phyloP scores from a whole-genome alignment of 2,329 filamentous ascomycete genomes.

The Phialophora verrucosa region DNA sequence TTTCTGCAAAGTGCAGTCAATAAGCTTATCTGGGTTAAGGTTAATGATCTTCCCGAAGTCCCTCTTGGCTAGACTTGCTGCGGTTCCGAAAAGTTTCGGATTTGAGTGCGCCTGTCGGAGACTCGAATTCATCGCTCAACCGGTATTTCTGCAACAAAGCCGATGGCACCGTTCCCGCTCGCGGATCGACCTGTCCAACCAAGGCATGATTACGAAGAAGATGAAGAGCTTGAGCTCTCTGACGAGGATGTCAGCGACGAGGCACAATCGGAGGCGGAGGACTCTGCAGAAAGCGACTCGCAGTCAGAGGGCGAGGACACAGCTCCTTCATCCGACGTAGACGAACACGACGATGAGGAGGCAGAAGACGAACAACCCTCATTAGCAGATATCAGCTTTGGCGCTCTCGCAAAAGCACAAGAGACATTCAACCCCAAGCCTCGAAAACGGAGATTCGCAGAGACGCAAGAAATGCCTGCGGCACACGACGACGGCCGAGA shows the following conservation, averaged over 20 bases:
- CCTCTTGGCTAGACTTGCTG: too few species aligned
- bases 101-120: background rate
- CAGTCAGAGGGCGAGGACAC: slow-evolving; percentile 20
- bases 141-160: background rate
- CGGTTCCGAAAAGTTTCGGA: slow-evolving; percentile 22
- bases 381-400: slow-evolving; percentile 76
- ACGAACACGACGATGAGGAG: background rate
- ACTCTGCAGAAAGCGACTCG: slow-evolving; percentile 15
- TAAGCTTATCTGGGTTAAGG: slow-evolving; percentile 21
- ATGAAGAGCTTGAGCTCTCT: slow-evolving; percentile 45
- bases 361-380: slow-evolving; percentile 44
- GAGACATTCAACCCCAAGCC: slow-evolving; percentile 63
- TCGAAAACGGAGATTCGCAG: slow-evolving; percentile 39
- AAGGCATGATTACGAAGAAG: slow-evolving; percentile 42
- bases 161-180: slow-evolving; percentile 26
- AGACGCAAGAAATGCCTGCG: slow-evolving; percentile 37
- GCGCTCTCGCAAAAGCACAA: slow-evolving; percentile 86
- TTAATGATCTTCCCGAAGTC: slow-evolving; percentile 19
- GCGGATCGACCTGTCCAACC: slow-evolving; percentile 29
- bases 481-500: slow-evolving; percentile 36
- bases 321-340: slow-evolving; percentile 41
- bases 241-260: slow-evolving; percentile 17
- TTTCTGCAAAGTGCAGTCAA: background rate
- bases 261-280: slow-evolving; percentile 14
- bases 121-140: background rate